Conservation (phyloP, 805 yeast genomes). For the Cyberlindnera petersonii region DNA sequence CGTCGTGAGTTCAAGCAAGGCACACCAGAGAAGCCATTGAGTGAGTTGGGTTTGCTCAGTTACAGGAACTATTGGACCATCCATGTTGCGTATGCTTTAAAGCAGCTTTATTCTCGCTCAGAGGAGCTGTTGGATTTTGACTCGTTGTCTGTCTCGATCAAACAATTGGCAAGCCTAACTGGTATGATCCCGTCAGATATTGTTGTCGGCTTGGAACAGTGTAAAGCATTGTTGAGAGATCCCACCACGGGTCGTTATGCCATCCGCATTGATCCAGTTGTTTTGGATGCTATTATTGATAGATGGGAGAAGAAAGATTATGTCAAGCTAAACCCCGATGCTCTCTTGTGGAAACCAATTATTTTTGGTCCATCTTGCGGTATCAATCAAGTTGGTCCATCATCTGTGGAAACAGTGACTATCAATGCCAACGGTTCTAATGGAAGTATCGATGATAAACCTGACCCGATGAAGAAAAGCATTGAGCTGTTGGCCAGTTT, state of each 20-base stretch:
- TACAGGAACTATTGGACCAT: conserved; percentile 86
- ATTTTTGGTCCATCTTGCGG: conserved; percentile 87
- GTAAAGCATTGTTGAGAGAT: conserved; percentile 54
- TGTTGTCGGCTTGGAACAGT: conserved; percentile 76
- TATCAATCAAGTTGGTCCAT: conserved; percentile 46
- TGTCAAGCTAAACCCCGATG: conserved; percentile 45
- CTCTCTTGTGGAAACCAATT: conserved; percentile 75
- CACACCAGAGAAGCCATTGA: conserved; percentile 92
- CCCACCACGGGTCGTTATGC: conserved; percentile 45
- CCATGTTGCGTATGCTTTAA: conserved; percentile 45
- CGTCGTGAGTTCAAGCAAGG: conserved; percentile 75
- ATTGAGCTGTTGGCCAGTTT: conserved; percentile 57
- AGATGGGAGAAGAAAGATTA: conserved; percentile 56
- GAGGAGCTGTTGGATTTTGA: conserved; percentile 8
- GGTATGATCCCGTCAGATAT: conserved; percentile 90
- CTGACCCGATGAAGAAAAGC: conserved; percentile 38
- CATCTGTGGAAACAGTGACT: conserved; percentile 27
- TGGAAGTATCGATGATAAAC: conserved; percentile 12
- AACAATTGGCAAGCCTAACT: conserved; percentile 59
- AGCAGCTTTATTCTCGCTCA: conserved; percentile 10
- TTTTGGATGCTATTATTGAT: conserved; percentile 39
- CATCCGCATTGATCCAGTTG: conserved; percentile 45
- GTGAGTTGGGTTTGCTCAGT: conserved; percentile 79
- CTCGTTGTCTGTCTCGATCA: conserved; percentile 43
- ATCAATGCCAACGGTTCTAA: conserved; percentile 3